Evolutionary conservation across 257 asterid species (phyloP).

Genomic region (Solanum chmielewskii): DNA sequence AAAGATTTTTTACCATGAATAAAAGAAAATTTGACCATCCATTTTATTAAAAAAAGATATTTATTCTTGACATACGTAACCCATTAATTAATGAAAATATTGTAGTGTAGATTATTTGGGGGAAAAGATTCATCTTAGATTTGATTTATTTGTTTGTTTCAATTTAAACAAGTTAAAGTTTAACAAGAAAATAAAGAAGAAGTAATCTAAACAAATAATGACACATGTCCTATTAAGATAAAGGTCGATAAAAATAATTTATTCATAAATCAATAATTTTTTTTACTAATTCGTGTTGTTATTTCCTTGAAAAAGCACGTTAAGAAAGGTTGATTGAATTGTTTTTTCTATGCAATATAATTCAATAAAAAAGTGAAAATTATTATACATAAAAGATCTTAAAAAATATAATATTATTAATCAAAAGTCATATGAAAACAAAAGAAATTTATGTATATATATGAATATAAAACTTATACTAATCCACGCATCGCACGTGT

Average conservation of each 20-base stretch:
- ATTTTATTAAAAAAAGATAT: background rate
- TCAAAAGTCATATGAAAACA: background rate
- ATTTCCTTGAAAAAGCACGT: too few relatives aligned
- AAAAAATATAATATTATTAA: too few relatives aligned
- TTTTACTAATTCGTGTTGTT: too few relatives aligned
- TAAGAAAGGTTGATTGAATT: too few relatives aligned
- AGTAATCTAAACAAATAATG: background rate
- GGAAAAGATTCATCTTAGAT: background rate
- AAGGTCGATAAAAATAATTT: background rate
- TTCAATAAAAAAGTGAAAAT: too few relatives aligned
- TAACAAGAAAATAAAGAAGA: too few relatives aligned
- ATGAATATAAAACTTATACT: too few relatives aligned
- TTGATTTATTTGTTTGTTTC: background rate
- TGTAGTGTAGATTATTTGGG: background rate
- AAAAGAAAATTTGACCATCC: background rate
- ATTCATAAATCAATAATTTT: too few relatives aligned
- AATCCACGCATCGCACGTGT: rapidly evolving
- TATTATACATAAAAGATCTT: background rate
- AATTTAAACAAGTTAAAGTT: too few relatives aligned
- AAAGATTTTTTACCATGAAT: background rate
- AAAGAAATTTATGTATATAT: background rate
- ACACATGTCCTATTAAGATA: background rate
- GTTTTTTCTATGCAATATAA: too few relatives aligned
- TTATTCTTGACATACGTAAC: background rate
- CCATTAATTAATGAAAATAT: background rate